Conservation (phyloP, 1,284 basidiomycete species). For the Pascua guehoae region DNA sequence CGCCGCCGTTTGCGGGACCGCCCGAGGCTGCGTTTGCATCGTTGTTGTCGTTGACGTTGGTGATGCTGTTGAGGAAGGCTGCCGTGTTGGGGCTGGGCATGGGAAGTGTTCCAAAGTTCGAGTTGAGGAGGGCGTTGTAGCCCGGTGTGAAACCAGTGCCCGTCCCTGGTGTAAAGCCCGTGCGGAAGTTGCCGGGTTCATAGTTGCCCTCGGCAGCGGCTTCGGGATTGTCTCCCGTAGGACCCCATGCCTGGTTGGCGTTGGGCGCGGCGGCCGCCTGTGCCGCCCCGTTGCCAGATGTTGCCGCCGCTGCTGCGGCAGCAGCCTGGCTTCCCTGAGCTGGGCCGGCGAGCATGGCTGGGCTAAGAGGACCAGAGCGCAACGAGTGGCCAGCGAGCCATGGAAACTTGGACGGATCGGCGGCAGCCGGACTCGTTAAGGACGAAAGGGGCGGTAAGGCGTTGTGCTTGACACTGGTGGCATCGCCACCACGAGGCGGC, state of each 20-base stretch:
- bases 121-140: slow-evolving; percentile 42
- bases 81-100: slow-evolving; percentile 82
- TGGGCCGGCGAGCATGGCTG: slow-evolving; percentile 91
- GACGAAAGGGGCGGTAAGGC: slow-evolving; percentile 82
- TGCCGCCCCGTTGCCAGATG: not conserved
- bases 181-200: slow-evolving; percentile 64
- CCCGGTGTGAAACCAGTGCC: slow-evolving; percentile 75
- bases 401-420: slow-evolving; percentile 64
- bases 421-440: slow-evolving; percentile 68
- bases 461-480: slow-evolving; percentile 42
- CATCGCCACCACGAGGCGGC: slow-evolving; percentile 50
- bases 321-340: slow-evolving; percentile 12
- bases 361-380: slow-evolving; percentile 83
- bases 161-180: slow-evolving; percentile 64
- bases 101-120: slow-evolving; percentile 53
- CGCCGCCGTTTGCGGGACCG: slow-evolving; percentile 6
- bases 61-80: slow-evolving; percentile 88
- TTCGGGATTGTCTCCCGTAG: slow-evolving; percentile 9
- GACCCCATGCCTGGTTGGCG: slow-evolving; percentile 9
- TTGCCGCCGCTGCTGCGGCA: not conserved
- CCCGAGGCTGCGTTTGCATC: slow-evolving; percentile 15
- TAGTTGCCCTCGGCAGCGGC: slow-evolving; percentile 55
- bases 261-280: not conserved
- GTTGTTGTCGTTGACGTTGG: slow-evolving; percentile 55
- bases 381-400: slow-evolving; percentile 69